Conservation (phyloP, 2,329 filamentous ascomycete genomes). For the Cladosporium sphaerospermum region DNA sequence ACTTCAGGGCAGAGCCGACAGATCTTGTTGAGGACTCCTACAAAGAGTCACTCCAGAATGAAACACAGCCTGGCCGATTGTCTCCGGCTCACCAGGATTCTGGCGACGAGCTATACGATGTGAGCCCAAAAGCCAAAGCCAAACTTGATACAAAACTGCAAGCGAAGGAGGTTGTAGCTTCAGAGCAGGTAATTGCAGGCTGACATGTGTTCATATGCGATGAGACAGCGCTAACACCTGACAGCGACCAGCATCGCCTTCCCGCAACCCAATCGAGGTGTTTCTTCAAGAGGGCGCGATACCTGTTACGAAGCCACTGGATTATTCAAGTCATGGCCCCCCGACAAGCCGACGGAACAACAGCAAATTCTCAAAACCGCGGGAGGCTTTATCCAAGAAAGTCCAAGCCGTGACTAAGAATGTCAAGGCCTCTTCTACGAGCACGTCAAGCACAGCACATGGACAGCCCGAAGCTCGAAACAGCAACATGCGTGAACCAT, state of each 20-base stretch:
- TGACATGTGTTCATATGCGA: too few species aligned
- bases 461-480: too few species aligned
- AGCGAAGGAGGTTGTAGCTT: neutral
- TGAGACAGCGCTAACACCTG: neutral
- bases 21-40: slow-evolving; percentile 14
- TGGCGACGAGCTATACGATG: slow-evolving; percentile 14
- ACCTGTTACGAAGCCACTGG: neutral
- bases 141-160: neutral
- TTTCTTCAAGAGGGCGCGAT: slow-evolving; percentile 6
- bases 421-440: too few species aligned
- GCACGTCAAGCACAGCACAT: too few species aligned
- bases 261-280: slow-evolving; percentile 6
- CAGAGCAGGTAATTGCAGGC: neutral
- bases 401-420: too few species aligned
- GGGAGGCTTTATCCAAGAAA: too few species aligned
- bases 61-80: neutral
- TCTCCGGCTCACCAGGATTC: neutral
- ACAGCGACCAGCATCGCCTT: neutral
- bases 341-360: too few species aligned
- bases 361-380: too few species aligned
- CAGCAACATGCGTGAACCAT: too few species aligned
- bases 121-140: slow-evolving; percentile 16
- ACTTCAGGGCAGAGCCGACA: neutral
- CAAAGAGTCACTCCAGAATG: neutral
- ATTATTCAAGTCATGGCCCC: too few species aligned